phyloP scores from a whole-genome alignment of 257 asterid species.

The Knoxia roxburghii region DNA sequence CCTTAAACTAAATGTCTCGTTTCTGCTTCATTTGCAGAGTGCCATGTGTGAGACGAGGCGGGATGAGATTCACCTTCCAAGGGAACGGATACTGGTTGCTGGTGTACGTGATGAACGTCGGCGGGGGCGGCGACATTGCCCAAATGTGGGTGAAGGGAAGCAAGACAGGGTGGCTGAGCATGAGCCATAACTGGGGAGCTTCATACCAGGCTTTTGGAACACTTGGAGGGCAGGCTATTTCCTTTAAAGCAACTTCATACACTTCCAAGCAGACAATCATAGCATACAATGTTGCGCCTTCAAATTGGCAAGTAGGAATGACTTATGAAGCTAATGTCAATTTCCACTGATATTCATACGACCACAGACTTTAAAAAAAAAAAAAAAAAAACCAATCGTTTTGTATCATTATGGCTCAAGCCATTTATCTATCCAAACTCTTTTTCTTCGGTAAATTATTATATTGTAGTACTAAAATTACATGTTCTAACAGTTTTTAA shows the following conservation, averaged over 20 bases:
- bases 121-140: conserved; percentile 61
- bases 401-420: neutral
- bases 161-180: conserved; percentile 63
- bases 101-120: conserved; percentile 77
- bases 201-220: conserved; percentile 70
- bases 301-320: conserved; percentile 54
- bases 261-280: conserved; percentile 46
- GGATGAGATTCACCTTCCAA: conserved; percentile 50
- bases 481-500: too few relatives aligned
- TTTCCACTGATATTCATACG: conserved; percentile 61
- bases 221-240: conserved; percentile 63
- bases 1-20: neutral
- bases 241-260: conserved; percentile 62
- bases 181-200: conserved; percentile 98
- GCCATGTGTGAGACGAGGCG: conserved; percentile 43
- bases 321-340: conserved; percentile 42
- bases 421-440: neutral
- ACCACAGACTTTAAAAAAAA: too few relatives aligned
- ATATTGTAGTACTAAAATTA: too few relatives aligned
- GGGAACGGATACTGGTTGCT: conserved; percentile 84
- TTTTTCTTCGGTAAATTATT: too few relatives aligned
- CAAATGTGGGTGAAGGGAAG: conserved; percentile 72
- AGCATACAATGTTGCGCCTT: conserved; percentile 61
- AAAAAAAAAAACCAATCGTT: too few relatives aligned
- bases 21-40: conserved; percentile 32